Conservation (phyloP, 2,329 filamentous ascomycete genomes). For the Tolypocladium paradoxum region DNA sequence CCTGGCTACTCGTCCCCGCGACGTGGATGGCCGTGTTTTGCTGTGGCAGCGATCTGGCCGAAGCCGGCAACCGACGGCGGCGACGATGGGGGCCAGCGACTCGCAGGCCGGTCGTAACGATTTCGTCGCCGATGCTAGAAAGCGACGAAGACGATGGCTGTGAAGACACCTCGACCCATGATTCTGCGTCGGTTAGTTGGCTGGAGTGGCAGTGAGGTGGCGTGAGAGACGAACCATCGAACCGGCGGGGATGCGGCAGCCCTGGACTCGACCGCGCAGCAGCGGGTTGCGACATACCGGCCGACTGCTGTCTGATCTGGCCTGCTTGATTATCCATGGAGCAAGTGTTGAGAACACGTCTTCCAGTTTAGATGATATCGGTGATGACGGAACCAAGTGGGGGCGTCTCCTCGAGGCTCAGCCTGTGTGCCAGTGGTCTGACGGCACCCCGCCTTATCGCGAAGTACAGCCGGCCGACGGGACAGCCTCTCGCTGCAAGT, state of each 20-base stretch:
- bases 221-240: conserved; percentile 20
- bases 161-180: conserved; percentile 90
- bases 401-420: neutral
- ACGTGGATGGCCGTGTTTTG: conserved; percentile 30
- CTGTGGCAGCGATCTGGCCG: conserved; percentile 22
- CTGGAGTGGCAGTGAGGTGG: neutral
- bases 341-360: neutral
- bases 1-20: conserved; percentile 63
- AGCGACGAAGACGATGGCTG: conserved; percentile 89
- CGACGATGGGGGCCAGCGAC: conserved; percentile 57
- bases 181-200: conserved; percentile 48
- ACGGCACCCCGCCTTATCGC: neutral
- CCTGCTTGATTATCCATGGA: conserved; percentile 17
- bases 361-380: neutral
- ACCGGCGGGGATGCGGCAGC: conserved; percentile 21
- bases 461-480: neutral
- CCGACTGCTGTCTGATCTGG: conserved; percentile 14
- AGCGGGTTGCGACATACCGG: conserved; percentile 11
- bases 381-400: neutral
- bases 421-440: neutral
- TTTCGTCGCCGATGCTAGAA: conserved; percentile 76
- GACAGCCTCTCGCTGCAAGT: neutral
- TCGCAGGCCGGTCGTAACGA: conserved; percentile 77
- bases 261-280: conserved; percentile 18
- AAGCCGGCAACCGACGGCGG: conserved; percentile 39